These are phyloP conservation scores for Phaffomyces opuntiae DNA, from an alignment of 805 yeast genomes.

Conservation along the genomic window DNA sequence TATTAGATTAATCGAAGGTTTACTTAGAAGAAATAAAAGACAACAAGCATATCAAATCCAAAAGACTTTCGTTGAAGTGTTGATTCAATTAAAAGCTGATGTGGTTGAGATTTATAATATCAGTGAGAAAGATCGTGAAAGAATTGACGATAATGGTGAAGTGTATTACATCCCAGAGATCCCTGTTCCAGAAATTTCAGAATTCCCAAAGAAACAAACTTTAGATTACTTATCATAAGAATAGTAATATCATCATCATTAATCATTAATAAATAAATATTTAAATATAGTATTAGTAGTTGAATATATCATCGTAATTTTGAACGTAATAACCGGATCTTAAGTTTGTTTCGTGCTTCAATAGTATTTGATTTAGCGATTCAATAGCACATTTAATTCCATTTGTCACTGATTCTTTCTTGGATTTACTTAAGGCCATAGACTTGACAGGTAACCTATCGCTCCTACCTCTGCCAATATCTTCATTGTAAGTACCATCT, in stretches of 20 bases:
- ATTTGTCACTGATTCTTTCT: constrained; percentile 80
- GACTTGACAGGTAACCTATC: constrained; percentile 58
- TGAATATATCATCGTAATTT: constrained; percentile 1
- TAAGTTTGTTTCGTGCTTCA: constrained; percentile 28
- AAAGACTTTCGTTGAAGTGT: constrained; percentile 51
- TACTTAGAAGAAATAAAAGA: constrained; percentile 62
- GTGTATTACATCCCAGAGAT: constrained; percentile 71
- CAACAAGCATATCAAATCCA: constrained; percentile 83
- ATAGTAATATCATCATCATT: background rate
- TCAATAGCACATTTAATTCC: constrained; percentile 74
- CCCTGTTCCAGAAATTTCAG: constrained; percentile 59
- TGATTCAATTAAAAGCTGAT: constrained; percentile 48
- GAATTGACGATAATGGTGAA: constrained; percentile 84
- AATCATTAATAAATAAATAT: background rate
- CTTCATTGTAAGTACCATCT: constrained; percentile 80
- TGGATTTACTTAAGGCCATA: constrained; percentile 72
- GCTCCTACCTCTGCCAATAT: constrained; percentile 66
- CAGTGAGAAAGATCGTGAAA: constrained; percentile 80
- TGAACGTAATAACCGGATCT: constrained; percentile 26
- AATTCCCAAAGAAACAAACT: constrained; percentile 50
- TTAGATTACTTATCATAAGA: constrained; percentile 39
- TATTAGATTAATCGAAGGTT: constrained; percentile 60
- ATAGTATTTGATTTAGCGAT: constrained; percentile 63
- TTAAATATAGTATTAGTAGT: background rate
- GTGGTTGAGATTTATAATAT: constrained; percentile 72